These are phyloP conservation scores for Phytopythium montanum DNA, from an alignment of 352 stramenopile genomes.

Conservation along the genomic window DNA sequence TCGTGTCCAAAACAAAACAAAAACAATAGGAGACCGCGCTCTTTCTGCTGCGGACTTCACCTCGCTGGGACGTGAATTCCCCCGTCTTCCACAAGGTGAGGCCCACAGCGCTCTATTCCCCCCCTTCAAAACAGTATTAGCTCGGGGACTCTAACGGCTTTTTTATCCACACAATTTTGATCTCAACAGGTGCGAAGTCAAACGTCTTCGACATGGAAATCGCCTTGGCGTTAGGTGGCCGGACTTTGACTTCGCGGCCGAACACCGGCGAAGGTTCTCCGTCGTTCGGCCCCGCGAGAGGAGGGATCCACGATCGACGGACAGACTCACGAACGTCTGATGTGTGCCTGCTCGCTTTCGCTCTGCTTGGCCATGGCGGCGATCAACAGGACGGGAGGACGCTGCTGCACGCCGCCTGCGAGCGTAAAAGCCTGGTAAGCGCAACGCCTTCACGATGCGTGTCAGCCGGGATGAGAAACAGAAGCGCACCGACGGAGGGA, in stretches of 20 bases:
- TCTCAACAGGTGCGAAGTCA: no score
- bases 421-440: conserved; percentile 26
- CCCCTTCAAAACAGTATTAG: neutral
- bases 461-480: neutral
- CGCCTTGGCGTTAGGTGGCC: no score
- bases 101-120: neutral
- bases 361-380: no score
- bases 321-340: neutral
- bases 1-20: no score
- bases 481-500: neutral
- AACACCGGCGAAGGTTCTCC: conserved; percentile 2
- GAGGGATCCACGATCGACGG: neutral
- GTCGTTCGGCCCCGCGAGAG: neutral
- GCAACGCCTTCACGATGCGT: neutral
- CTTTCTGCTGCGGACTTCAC: neutral
- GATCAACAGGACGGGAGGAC: conserved; percentile 27
- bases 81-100: conserved; percentile 6
- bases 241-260: no score
- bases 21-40: conserved; percentile 4
- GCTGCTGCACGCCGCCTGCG: conserved; percentile 22
- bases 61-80: conserved; percentile 1
- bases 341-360: neutral
- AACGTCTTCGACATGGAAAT: no score
- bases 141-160: neutral
- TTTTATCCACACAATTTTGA: neutral